Evolutionary conservation across 2,329 filamentous ascomycete genomes (phyloP).

Genomic region (Pseudocercospora fijiensis): DNA sequence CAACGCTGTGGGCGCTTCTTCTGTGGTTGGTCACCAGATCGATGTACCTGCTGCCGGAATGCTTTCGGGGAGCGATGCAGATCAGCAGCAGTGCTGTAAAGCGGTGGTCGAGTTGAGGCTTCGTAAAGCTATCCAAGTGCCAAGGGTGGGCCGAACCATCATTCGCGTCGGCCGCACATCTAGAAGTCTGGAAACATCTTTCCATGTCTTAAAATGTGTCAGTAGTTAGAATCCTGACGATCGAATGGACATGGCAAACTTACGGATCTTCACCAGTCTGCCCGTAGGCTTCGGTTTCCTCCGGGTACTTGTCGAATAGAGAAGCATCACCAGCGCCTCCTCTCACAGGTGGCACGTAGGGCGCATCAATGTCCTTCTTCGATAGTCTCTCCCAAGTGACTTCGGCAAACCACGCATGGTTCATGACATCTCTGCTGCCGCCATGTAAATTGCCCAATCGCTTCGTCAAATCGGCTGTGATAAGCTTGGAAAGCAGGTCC

Average conservation of each 20-base stretch:
- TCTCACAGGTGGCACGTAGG: slow-evolving; percentile 93
- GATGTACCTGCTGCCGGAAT: slow-evolving; percentile 6
- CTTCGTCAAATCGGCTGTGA: slow-evolving; percentile 93
- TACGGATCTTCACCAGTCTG: slow-evolving; percentile 77
- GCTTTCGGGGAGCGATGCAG: slow-evolving; percentile 3
- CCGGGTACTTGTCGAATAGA: slow-evolving; percentile 96
- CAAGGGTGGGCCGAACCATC: not conserved
- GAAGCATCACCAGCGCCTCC: slow-evolving; percentile 92
- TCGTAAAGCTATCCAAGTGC: not conserved
- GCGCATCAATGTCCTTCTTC: slow-evolving; percentile 96
- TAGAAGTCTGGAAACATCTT: slow-evolving; percentile 75
- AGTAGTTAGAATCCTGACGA: slow-evolving; percentile 10
- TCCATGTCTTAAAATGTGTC: slow-evolving; percentile 58
- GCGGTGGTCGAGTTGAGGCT: not conserved
- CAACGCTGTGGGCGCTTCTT: slow-evolving; percentile 2
- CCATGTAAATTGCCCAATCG: slow-evolving; percentile 90
- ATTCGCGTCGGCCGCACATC: not conserved
- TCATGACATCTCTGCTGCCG: slow-evolving; percentile 89
- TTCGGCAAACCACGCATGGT: slow-evolving; percentile 93
- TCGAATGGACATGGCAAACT: slow-evolving; percentile 45
- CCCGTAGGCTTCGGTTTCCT: slow-evolving; percentile 93
- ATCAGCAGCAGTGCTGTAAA: slow-evolving; percentile 8
- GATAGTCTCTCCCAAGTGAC: slow-evolving; percentile 95
- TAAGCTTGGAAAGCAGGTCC: slow-evolving; percentile 85
- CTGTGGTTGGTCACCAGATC: slow-evolving; percentile 6